Evolutionary conservation across 495 filamentous ascomycete species (phyloP), one percentile per base, ranked within the genome.

Genomic region (Penicillium flavigenum): DNA sequence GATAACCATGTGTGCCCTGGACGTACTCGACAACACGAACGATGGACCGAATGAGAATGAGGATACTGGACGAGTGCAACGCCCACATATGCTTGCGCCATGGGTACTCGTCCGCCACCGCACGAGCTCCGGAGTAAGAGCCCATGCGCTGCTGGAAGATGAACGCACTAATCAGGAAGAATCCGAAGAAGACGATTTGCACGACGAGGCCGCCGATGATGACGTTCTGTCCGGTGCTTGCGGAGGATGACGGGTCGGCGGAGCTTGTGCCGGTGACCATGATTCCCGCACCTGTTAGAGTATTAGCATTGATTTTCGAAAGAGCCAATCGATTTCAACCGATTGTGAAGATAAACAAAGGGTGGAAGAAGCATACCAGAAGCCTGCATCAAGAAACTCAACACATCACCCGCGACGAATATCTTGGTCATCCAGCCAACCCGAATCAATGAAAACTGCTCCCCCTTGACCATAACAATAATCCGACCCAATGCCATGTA

Each of bases 1-100:
- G 42, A 43, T 66, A 76, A 4, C 85, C 83, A 12, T 74, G 69
- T 19, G 76, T 63, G 0, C 86, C 86, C 71, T 83, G 72, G 0
- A 77, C 31, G 62, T 85, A 89, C 69, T 91, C 87, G 4, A 85
- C 66, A 22, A 85, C 74, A 41, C 86, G 76, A 63, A 88, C 85
- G 29, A 87, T 59, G 19, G 74, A 81, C n/a, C 87, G 77, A 11
- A 88, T 65, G 49, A 90, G 58, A 55, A 89, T 86, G 17, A 88
- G 65, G 3, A 63, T 64, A 52, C 76, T 81, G 10, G 75, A 72
- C 5, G 51, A 58, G 62, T 88, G 86, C 9, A 88, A 72, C 36
- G 78, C 70, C 27, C 69, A 57, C 39, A 87, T 58, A 56, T 81
- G 73, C 53, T 73, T 76, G 59, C 64, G 52, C 86, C 86, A 89